phyloP scores from a whole-genome alignment of 495 filamentous ascomycete genomes.

The Neurospora sublineolata region DNA sequence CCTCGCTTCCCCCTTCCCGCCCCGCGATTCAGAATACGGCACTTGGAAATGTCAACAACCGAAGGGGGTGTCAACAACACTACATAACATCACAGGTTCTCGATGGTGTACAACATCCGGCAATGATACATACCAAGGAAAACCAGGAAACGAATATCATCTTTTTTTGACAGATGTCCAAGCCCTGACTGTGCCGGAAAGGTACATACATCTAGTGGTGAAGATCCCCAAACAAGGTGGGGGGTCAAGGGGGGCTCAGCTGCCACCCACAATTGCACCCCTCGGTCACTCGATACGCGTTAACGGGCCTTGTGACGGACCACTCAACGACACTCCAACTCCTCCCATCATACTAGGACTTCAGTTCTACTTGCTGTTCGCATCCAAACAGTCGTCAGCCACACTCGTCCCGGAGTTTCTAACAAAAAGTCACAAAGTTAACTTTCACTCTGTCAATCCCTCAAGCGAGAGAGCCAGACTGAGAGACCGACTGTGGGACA shows the following conservation, averaged over 20 bases:
- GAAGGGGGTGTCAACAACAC: not conserved
- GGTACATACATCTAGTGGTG: not conserved
- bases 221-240: conserved; percentile 4
- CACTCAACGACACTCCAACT: not conserved
- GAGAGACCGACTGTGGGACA: not conserved
- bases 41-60: not conserved
- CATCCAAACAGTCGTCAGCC: not conserved
- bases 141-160: not conserved
- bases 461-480: not conserved
- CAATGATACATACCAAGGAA: not conserved
- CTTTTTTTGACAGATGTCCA: not conserved
- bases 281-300: conserved; percentile 12
- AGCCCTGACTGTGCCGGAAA: not conserved
- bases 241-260: conserved; percentile 14
- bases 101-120: not conserved
- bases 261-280: conserved; percentile 8
- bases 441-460: not conserved
- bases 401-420: not conserved
- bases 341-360: not conserved
- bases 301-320: conserved; percentile 14
- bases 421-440: not conserved
- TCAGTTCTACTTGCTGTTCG: not conserved
- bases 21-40: not conserved
- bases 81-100: not conserved
- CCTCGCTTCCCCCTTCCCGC: not conserved